Evolutionary conservation across 768 basidiomycete genomes (phyloP).

Genomic region (Hydnomerulius pinastri): DNA sequence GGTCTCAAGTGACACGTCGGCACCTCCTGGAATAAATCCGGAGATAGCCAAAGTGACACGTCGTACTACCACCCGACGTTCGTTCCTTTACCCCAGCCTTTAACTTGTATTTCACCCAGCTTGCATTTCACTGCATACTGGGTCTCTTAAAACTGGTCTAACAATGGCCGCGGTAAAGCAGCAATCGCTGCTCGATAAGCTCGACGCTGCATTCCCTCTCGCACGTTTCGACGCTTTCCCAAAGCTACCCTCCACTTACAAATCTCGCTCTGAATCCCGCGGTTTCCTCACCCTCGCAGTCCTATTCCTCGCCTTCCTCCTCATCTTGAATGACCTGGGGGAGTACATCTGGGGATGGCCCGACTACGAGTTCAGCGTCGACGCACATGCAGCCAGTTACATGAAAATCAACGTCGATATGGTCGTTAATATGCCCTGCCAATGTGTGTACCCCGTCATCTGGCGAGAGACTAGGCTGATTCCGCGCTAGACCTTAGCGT

Average conservation of each 20-base stretch:
- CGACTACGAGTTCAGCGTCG: conserved; percentile 87
- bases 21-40: too few relatives aligned
- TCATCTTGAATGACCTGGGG: conserved; percentile 85
- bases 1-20: too few relatives aligned
- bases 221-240: conserved; percentile 85
- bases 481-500: conserved; percentile 68
- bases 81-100: too few relatives aligned
- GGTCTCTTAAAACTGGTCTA: too few relatives aligned
- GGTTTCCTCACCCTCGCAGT: conserved; percentile 82
- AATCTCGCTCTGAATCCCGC: conserved; percentile 72
- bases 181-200: conserved; percentile 53
- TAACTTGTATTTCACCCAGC: too few relatives aligned
- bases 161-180: conserved; percentile 16
- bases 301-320: conserved; percentile 60
- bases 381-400: conserved; percentile 56
- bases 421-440: conserved; percentile 91
- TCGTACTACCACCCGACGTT: too few relatives aligned
- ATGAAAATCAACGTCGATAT: conserved; percentile 91
- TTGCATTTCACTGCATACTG: too few relatives aligned
- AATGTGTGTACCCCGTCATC: conserved; percentile 60
- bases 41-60: too few relatives aligned
- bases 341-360: conserved; percentile 96
- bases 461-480: background rate
- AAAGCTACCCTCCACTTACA: conserved; percentile 82
- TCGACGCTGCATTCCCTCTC: conserved; percentile 66